Percentiles rank a stretch among this genome's conserved stretches.
Evolutionary conservation across 1,139 yeast genomes (phyloP).

Genomic region (Suhomyces taliae): DNA sequence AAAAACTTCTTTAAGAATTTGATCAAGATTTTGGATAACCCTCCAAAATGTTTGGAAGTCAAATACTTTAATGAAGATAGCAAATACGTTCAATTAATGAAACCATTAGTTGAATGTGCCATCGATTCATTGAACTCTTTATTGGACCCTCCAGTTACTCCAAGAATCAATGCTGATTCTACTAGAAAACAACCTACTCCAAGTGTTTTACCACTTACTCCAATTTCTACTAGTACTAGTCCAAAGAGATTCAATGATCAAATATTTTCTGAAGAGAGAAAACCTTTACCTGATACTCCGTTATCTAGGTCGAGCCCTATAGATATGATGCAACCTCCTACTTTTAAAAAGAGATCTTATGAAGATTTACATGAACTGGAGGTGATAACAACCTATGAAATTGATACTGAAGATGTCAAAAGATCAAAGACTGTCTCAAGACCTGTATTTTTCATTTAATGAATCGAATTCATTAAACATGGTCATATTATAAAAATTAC

Average conservation of each 20-base stretch:
- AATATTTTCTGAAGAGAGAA: constrained; percentile 9
- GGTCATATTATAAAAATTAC: no score
- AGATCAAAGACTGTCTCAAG: constrained; percentile 13
- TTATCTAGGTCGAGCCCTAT: constrained; percentile 12
- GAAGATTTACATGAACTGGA: constrained; percentile 13
- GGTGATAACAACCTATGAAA: constrained; percentile 3
- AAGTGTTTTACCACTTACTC: constrained; percentile 25
- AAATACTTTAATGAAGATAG: constrained; percentile 42
- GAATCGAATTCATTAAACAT: no score
- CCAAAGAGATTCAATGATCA: constrained; percentile 21
- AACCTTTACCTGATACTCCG: constrained; percentile 11
- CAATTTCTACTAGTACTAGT: constrained; percentile 28
- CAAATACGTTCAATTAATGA: constrained; percentile 40
- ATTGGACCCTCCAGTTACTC: constrained; percentile 22
- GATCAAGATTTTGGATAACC: constrained; percentile 43
- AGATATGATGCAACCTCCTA: constrained; percentile 14
- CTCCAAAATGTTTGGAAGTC: constrained; percentile 46
- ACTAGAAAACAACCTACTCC: constrained; percentile 8
- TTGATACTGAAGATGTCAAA: constrained; percentile 12
- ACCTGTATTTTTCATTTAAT: constrained; percentile 15
- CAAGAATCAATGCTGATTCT: constrained; percentile 9
- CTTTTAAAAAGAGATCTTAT: constrained; percentile 15
- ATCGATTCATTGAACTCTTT: constrained; percentile 19
- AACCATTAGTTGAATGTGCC: constrained; percentile 33
- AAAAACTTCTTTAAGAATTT: constrained; percentile 31